Evolutionary conservation across 176 grass and related monocot genomes (phyloP).

Genomic region (Neostapfia colusana): DNA sequence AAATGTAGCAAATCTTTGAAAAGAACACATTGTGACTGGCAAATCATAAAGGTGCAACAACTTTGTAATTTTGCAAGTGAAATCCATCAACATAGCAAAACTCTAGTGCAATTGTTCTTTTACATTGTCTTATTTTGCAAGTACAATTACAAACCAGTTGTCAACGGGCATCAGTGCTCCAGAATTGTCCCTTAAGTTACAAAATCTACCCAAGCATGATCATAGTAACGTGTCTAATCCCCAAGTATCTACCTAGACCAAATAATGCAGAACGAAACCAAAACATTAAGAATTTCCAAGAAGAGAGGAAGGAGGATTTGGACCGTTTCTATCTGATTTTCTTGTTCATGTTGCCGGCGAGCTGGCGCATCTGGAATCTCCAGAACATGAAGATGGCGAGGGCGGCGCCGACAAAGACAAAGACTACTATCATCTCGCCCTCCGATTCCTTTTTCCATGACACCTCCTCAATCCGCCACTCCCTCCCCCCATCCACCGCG

Average conservation of each 20-base stretch:
- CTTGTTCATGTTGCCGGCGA: slow-evolving; percentile 78
- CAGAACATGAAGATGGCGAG: slow-evolving; percentile 75
- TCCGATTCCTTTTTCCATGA: slow-evolving; percentile 62
- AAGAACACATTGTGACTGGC: too few species aligned
- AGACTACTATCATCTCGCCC: slow-evolving; percentile 65
- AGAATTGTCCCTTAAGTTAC: neutral
- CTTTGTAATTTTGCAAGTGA: neutral
- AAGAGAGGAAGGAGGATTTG: neutral
- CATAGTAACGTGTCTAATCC: slow-evolving; percentile 17
- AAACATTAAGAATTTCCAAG: neutral
- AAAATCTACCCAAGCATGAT: neutral
- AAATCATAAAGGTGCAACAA: neutral
- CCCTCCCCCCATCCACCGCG: slow-evolving; percentile 22
- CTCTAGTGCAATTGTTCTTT: neutral
- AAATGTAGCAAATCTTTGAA: neutral
- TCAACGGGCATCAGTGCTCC: neutral
- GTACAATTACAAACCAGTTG: neutral
- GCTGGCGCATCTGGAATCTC: slow-evolving; percentile 90
- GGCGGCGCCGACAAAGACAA: slow-evolving; percentile 60
- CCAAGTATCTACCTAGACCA: slow-evolving; percentile 17
- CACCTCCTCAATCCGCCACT: slow-evolving; percentile 77
- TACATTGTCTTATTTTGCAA: neutral
- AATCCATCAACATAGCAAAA: neutral
- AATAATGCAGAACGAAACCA: slow-evolving; percentile 10
- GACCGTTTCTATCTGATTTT: slow-evolving; percentile 53